Base-by-base conservation (phyloP, 345 rosid species). In the Bruguiera gymnorhiza region DNA sequence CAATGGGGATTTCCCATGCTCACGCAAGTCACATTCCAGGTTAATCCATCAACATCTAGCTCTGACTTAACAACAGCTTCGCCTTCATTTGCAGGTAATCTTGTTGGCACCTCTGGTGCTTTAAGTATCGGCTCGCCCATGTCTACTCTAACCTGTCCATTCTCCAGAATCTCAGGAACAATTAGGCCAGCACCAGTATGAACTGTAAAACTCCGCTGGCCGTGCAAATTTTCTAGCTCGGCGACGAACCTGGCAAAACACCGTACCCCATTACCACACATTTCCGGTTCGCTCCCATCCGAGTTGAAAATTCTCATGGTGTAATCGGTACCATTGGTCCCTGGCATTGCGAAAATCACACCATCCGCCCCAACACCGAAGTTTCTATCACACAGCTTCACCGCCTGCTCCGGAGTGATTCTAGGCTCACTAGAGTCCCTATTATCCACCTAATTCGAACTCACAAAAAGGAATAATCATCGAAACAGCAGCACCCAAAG, bases 1-100 rank as follows among this genome's bases (percentile, higher is more conserved):
- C 99, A 96, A 66, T 96, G 99, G 62, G 99, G 99, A 82, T 96
- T 96, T 16, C 99, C 98, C 99, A 92, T 96, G 60, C 98, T 90
- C 78, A 92, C 96, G 67, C 98, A 92, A n/a, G 97, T 96, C 70
- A 88, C 97, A 77, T 82, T 82, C 99, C 99, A 96, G 68, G 80
- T 76, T 37, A 82, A 85, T 67, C 96, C 96, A 83, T 92, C 96
- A 13, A 96, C 89, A 73, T 70, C 82, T 54, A 92, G 71, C 56
- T 82, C 95, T 3, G 87, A 78, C 69, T 86, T 80, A 66, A 88
- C 93, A 70, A 81, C 91, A 76, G 91, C 80, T 50, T 69, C 83
- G 59, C 59, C 84, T 75, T 86, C 77, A 75, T 90, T 96, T 43
- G 94, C 85, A 3, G 83, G 63, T 74, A 96, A 77, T 55, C 66